These are phyloP conservation scores for Verbascum thapsus DNA, from an alignment of 257 asterid genomes.

Conservation along the genomic window DNA sequence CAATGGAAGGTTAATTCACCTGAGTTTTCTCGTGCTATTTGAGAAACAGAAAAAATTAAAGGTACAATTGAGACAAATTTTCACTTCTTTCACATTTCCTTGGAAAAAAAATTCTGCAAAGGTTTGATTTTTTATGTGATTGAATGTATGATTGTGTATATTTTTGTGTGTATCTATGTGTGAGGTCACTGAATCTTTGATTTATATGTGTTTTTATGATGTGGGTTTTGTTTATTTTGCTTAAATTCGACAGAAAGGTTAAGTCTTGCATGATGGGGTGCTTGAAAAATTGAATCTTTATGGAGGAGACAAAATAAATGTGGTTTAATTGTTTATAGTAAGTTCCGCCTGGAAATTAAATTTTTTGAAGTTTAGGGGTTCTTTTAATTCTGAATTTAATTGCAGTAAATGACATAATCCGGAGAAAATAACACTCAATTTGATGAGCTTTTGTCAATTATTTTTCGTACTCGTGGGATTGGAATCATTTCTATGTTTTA, in stretches of 20 bases:
- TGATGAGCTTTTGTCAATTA: slow-evolving; percentile 23
- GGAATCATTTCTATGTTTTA: slow-evolving; percentile 21
- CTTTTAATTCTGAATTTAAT: slow-evolving; percentile 10
- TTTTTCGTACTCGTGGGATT: background rate
- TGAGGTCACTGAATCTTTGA: slow-evolving; percentile 25
- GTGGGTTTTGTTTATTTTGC: slow-evolving; percentile 36
- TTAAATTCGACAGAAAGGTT: slow-evolving; percentile 29
- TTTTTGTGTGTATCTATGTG: too few relatives aligned
- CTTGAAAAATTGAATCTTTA: slow-evolving; percentile 12
- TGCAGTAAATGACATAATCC: slow-evolving; percentile 22
- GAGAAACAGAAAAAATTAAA: slow-evolving; percentile 22
- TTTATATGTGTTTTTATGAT: slow-evolving; percentile 27
- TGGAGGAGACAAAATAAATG: slow-evolving; percentile 14
- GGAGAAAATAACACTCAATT: slow-evolving; percentile 9
- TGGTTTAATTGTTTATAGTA: slow-evolving; percentile 19
- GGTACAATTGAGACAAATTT: slow-evolving; percentile 27
- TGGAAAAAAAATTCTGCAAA: background rate
- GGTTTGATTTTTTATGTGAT: slow-evolving; percentile 1
- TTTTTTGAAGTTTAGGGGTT: slow-evolving; percentile 12
- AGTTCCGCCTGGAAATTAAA: slow-evolving; percentile 7
- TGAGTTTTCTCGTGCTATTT: slow-evolving; percentile 31
- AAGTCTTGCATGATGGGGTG: slow-evolving; percentile 22
- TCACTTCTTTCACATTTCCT: background rate
- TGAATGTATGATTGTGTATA: background rate
- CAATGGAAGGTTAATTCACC: slow-evolving; percentile 29